phyloP scores from a whole-genome alignment of 2,329 filamentous ascomycete genomes.

The Aphanoascus verrucosus region DNA sequence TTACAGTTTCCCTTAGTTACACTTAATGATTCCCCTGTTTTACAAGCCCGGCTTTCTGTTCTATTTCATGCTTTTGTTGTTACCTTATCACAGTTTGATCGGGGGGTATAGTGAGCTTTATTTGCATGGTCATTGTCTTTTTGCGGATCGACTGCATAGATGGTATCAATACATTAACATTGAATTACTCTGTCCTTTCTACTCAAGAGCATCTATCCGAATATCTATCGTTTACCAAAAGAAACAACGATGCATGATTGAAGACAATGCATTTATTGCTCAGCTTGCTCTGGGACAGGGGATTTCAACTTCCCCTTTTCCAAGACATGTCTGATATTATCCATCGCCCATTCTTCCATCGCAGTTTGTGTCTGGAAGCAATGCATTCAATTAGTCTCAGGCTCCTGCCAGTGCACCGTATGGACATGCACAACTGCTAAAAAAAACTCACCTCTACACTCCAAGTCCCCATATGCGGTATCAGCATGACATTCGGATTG shows the following conservation, averaged over 20 bases:
- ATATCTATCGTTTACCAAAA: too few relatives aligned
- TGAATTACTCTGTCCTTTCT: too few relatives aligned
- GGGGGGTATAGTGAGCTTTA: too few relatives aligned
- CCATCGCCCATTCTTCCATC: slow-evolving; percentile 67
- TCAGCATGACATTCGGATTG: slow-evolving; percentile 61
- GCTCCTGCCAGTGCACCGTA: not conserved
- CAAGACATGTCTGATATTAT: slow-evolving; percentile 56
- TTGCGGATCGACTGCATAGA: too few relatives aligned
- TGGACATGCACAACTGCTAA: not conserved
- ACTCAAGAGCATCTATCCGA: too few relatives aligned
- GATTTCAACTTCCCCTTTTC: slow-evolving; percentile 53
- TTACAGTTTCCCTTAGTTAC: too few relatives aligned
- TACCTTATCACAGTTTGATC: too few relatives aligned
- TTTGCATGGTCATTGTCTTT: too few relatives aligned
- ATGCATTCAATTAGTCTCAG: not conserved
- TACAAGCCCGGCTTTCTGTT: not conserved
- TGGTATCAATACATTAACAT: too few relatives aligned
- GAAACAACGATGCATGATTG: too few relatives aligned
- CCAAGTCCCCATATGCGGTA: slow-evolving; percentile 82
- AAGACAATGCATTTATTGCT: slow-evolving; percentile 14
- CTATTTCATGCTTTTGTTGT: not conserved
- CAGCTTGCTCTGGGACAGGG: slow-evolving; percentile 61
- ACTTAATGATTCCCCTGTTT: not conserved
- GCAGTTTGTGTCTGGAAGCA: slow-evolving; percentile 40
- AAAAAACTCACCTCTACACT: slow-evolving; percentile 48